phyloP scores from a whole-genome alignment of 495 filamentous ascomycete genomes.

The Cairneyella variabilis region DNA sequence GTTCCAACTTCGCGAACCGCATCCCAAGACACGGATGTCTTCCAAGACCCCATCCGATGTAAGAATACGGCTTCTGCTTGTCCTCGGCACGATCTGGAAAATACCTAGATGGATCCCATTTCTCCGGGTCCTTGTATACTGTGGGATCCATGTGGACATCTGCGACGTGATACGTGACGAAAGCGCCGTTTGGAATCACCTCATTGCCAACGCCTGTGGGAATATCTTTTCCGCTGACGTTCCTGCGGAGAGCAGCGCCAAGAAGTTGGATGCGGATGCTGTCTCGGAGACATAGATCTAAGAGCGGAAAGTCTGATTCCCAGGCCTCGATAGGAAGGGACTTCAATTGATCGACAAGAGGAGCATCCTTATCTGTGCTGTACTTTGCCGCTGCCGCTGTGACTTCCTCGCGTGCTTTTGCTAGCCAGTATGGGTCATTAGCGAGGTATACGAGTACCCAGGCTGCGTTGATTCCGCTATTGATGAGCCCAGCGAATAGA shows the following conservation, averaged over 20 bases:
- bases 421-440: slow-evolving; percentile 35
- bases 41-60: slow-evolving; percentile 41
- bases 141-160: slow-evolving; percentile 39
- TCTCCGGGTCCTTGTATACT: slow-evolving; percentile 37
- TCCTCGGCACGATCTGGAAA: slow-evolving; percentile 38
- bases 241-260: slow-evolving; percentile 33
- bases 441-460: slow-evolving; percentile 38
- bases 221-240: slow-evolving; percentile 33
- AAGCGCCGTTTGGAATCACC: slow-evolving; percentile 40
- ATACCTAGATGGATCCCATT: slow-evolving; percentile 43
- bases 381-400: slow-evolving; percentile 33
- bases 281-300: slow-evolving; percentile 41
- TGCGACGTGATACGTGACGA: slow-evolving; percentile 30
- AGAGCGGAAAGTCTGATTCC: slow-evolving; percentile 41
- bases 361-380: slow-evolving; percentile 25
- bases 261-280: slow-evolving; percentile 37
- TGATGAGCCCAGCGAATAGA: slow-evolving; percentile 33
- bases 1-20: slow-evolving; percentile 46
- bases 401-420: slow-evolving; percentile 35
- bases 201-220: slow-evolving; percentile 35
- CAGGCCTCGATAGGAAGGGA: slow-evolving; percentile 38
- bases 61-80: slow-evolving; percentile 35
- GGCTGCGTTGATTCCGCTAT: slow-evolving; percentile 42
- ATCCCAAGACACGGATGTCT: slow-evolving; percentile 39
- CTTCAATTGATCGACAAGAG: slow-evolving; percentile 35